Base-by-base conservation (phyloP, 495 filamentous ascomycete species). In the Tuber calosporum region DNA sequence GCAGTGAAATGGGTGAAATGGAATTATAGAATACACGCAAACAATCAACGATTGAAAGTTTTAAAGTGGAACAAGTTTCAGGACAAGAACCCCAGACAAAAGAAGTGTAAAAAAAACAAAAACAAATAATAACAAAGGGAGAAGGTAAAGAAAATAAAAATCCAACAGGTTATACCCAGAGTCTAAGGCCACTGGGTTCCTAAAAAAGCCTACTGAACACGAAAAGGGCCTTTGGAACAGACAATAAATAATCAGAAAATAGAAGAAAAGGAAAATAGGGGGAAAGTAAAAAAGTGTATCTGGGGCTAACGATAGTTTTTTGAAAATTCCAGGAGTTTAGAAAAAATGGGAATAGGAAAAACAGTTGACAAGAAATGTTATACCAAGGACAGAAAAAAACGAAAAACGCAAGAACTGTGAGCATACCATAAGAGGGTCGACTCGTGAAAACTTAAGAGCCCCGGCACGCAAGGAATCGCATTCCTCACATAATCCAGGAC, bases 401-500 rank as follows among this genome's bases (percentile, higher is more conserved):
- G 11, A 62, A 62, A 62, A 34, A 15, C 53, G 26, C 13, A 30
- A 34, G 2, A 62, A 62, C 53, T 34, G 19, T 62, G 4, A 34
- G 53, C 30, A 62, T 34, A 19, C 26, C 53, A 62, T 62, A 13
- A 17, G 26, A 62, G 53, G 53, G 53, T 62, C 53, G 53, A 62
- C 53, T 30, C 53, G 53, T 34, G 11, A 17, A 30, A 62, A 34
- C 53, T 34, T 19, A 30, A 68, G 34, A 41, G 36, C 53, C 9
- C 62, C 26, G 8, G 71, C 43, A 30, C 30, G 37, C 26, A 38
- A 39, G 36, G 53, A n/a, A 72, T 69, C 38, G 22, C 71, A 43
- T 69, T 45, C 66, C 37, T 34, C 26, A 69, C 15, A n/a, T 69
- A 69, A 30, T 13, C 72, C 30, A 34, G n/a, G 53, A 68, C 36